Conservation (phyloP, 345 rosid genomes). For the Sonneratia alba region DNA sequence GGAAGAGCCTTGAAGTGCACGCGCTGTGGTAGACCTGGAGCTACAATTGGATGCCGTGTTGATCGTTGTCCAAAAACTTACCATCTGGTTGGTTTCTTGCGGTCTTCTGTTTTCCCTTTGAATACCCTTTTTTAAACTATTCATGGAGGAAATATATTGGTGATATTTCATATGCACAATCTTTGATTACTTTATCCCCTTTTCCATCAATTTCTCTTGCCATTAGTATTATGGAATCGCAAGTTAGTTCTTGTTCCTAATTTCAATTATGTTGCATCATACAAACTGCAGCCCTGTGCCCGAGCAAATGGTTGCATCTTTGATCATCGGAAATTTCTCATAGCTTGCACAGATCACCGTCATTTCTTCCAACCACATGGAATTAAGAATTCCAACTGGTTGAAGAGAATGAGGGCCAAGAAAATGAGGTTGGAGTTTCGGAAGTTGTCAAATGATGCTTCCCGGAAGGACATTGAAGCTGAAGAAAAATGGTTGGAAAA, state of each 20-base stretch:
- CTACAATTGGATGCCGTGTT: conserved; percentile 98
- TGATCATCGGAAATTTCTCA: conserved; percentile 96
- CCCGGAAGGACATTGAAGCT: conserved; percentile 85
- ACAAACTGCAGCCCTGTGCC: conserved; percentile 85
- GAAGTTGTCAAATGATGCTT: conserved; percentile 77
- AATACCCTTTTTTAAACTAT: not conserved
- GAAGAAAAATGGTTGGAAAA: conserved; percentile 99
- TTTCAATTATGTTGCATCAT: conserved; percentile 8
- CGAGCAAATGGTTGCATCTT: conserved; percentile 88
- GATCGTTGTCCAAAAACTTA: conserved; percentile 97
- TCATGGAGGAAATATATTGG: not conserved
- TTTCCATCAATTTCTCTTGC: not conserved
- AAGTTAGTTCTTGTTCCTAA: not conserved
- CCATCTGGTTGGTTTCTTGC: conserved; percentile 65
- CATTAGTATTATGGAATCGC: not conserved
- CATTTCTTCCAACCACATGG: conserved; percentile 83
- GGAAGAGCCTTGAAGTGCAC: conserved; percentile 91
- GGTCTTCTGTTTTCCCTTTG: conserved; percentile 2
- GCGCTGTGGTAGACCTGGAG: conserved; percentile 97
- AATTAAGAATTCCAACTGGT: conserved; percentile 33
- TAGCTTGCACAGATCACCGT: conserved; percentile 91
- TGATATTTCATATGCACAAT: not conserved
- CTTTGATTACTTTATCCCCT: not conserved
- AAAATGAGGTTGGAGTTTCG: conserved; percentile 68
- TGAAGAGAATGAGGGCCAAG: conserved; percentile 74